These are phyloP conservation scores for Fusarium marasasianum DNA, from an alignment of 2,329 filamentous ascomycete genomes.

Conservation along the genomic window DNA sequence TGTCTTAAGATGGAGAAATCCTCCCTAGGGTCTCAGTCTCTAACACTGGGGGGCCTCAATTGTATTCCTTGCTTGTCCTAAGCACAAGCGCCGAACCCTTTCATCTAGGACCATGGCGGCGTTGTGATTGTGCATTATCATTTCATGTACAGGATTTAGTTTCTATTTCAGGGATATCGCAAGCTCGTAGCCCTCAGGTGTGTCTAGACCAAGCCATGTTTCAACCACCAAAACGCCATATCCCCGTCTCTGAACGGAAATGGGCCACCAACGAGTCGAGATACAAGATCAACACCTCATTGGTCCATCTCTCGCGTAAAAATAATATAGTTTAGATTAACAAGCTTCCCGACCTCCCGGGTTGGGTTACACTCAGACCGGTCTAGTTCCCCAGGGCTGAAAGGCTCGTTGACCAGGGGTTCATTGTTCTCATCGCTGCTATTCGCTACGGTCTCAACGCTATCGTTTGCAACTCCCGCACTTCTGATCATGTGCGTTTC, in stretches of 20 bases:
- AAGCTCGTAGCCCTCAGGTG: not conserved
- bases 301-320: not conserved
- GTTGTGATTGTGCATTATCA: not conserved
- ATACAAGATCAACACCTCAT: not conserved
- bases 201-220: conserved; percentile 39
- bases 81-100: not conserved
- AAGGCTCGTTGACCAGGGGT: conserved; percentile 16
- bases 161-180: conserved; percentile 6
- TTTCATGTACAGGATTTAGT: not conserved
- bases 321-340: conserved; percentile 5
- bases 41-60: not conserved
- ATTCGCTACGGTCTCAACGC: not conserved
- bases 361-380: conserved; percentile 22
- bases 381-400: conserved; percentile 37
- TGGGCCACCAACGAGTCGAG: not conserved
- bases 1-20: conserved; percentile 6
- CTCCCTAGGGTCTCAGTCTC: not conserved
- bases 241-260: conserved; percentile 26
- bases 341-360: conserved; percentile 3
- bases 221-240: conserved; percentile 14
- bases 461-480: conserved; percentile 4
- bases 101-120: conserved; percentile 9
- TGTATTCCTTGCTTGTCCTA: not conserved
- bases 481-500: conserved; percentile 14
- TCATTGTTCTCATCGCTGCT: not conserved